Evolutionary conservation across 768 basidiomycete species (phyloP).

Genomic region (Rhodotorula taiwanensis): DNA sequence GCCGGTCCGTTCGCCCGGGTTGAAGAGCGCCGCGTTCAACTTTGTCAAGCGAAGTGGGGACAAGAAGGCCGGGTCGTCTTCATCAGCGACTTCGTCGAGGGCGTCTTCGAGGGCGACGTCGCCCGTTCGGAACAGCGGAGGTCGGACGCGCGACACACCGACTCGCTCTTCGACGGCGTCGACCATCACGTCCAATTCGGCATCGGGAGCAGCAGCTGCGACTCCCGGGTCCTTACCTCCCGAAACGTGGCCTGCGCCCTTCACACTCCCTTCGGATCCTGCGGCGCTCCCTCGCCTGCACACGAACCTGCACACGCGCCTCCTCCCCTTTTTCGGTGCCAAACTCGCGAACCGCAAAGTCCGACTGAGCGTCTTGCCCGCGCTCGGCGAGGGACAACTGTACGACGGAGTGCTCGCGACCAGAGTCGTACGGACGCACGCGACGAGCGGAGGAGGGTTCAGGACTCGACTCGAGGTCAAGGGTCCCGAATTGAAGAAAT

Average conservation of each 20-base stretch:
- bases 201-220: neutral
- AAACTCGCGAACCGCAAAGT: conserved; percentile 39
- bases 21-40: neutral
- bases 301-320: conserved; percentile 38
- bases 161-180: no score
- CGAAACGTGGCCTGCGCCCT: conserved; percentile 21
- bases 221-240: neutral
- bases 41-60: neutral
- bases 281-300: conserved; percentile 33
- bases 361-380: conserved; percentile 37
- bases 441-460: conserved; percentile 16
- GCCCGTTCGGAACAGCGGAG: no score
- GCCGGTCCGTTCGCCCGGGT: neutral
- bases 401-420: conserved; percentile 25
- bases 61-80: conserved; percentile 9
- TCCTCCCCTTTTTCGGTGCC: conserved; percentile 41
- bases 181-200: neutral
- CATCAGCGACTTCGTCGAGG: conserved; percentile 10
- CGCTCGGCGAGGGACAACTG: conserved; percentile 12
- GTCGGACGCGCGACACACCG: no score
- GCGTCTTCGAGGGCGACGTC: conserved; percentile 4
- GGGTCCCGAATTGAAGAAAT: conserved; percentile 6
- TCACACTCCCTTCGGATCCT: conserved; percentile 12
- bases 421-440: conserved; percentile 19
- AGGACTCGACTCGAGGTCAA: conserved; percentile 7